Evolutionary conservation across 1,139 yeast species (phyloP).

Genomic region (Geotrichum citri-aurantii): DNA sequence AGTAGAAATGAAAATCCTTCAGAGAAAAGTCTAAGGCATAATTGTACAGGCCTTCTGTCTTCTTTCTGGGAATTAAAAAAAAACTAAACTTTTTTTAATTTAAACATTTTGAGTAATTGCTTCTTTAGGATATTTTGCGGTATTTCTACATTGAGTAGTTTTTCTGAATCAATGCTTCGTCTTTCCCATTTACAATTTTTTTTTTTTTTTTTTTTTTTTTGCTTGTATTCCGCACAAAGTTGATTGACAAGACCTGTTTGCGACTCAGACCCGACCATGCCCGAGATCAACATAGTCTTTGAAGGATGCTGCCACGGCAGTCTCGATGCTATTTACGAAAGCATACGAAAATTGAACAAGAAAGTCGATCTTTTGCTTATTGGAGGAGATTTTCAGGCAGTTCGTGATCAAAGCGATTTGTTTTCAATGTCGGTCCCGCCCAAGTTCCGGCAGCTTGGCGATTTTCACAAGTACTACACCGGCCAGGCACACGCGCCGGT

Average conservation of each 20-base stretch:
- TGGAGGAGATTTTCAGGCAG: constrained; percentile 83
- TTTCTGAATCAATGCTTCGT: neutral
- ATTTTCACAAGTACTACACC: constrained; percentile 66
- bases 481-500: constrained; percentile 64
- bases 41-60: neutral
- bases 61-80: neutral
- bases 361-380: constrained; percentile 64
- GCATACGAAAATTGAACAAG: constrained; percentile 29
- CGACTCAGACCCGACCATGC: constrained; percentile 1
- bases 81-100: neutral
- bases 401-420: constrained; percentile 60
- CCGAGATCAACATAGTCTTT: constrained; percentile 47
- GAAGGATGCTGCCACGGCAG: constrained; percentile 97
- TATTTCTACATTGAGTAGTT: neutral
- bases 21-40: neutral
- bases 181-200: no score
- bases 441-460: constrained; percentile 56
- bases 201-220: neutral
- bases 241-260: neutral
- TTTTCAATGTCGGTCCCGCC: constrained; percentile 56
- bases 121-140: neutral
- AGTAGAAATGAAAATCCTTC: neutral
- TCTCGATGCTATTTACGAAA: constrained; percentile 52
- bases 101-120: neutral
- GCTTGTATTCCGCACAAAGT: neutral